A percentile compares a stretch with the other conserved stretches of the same genome.
These are phyloP conservation scores for Phaseolus lunatus DNA, from an alignment of 306 rosid genomes.

Conservation along the genomic window DNA sequence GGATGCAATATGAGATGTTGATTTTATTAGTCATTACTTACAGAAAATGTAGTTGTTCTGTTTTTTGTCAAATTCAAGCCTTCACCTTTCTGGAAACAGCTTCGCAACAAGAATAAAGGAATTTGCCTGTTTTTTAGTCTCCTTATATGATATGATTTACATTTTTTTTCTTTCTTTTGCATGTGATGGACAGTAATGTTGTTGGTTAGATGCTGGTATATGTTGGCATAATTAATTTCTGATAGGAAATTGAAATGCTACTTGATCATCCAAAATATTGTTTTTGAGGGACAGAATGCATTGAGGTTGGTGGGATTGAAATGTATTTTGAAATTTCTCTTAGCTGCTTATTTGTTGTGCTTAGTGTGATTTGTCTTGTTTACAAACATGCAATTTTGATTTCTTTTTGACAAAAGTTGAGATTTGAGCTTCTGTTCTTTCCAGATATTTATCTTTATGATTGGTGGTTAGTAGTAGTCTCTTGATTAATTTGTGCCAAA, in stretches of 20 bases:
- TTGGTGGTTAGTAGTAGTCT: neutral
- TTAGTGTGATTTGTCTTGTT: neutral
- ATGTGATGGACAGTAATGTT: neutral
- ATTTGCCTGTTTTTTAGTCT: neutral
- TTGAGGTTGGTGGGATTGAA: neutral
- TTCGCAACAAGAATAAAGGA: neutral
- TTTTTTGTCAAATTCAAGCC: neutral
- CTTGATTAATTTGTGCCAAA: neutral
- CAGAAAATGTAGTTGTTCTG: neutral
- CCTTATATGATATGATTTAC: neutral
- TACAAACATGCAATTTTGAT: neutral
- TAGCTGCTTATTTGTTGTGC: neutral
- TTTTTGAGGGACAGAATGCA: neutral
- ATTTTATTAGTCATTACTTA: neutral
- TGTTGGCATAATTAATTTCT: neutral
- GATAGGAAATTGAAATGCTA: neutral
- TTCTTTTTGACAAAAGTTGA: neutral
- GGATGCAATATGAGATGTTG: neutral
- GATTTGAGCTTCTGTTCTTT: constrained; percentile 5
- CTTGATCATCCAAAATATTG: neutral
- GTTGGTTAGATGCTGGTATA: neutral
- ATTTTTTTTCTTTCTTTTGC: neutral
- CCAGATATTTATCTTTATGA: neutral
- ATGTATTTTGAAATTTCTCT: neutral
- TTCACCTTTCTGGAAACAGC: neutral